phyloP scores from a whole-genome alignment of 75 land plant species.

The Selaginella moellendorffii region DNA sequence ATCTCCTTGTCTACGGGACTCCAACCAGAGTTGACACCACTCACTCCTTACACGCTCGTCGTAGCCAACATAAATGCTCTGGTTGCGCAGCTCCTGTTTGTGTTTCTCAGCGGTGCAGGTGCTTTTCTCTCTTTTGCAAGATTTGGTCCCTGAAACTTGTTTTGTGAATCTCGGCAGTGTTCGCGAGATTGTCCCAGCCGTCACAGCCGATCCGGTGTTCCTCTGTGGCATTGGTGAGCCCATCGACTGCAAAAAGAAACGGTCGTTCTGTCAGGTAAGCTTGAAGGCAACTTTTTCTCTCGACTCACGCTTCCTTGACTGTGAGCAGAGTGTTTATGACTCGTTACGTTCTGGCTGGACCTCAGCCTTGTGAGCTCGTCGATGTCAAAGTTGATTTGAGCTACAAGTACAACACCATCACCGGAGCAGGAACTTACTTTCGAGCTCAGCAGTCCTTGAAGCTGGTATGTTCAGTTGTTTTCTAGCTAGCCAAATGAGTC shows the following conservation, averaged over 20 bases:
- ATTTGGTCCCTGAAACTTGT: not conserved
- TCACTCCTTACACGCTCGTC: constrained; percentile 31
- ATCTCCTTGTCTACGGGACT: constrained; percentile 34
- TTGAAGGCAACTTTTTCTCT: no score
- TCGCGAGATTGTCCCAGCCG: constrained; percentile 41
- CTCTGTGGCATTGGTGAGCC: constrained; percentile 27
- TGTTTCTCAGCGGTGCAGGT: constrained; percentile 42
- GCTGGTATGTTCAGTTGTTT: constrained; percentile 15
- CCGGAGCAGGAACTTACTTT: constrained; percentile 22
- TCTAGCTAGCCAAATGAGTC: not conserved
- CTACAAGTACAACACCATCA: constrained; percentile 28
- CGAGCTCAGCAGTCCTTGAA: constrained; percentile 27
- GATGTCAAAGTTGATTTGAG: constrained; percentile 35
- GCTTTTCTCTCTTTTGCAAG: no score
- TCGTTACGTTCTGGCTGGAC: constrained; percentile 32
- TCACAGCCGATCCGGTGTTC: constrained; percentile 30
- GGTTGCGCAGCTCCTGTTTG: constrained; percentile 26
- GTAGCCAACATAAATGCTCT: constrained; percentile 36
- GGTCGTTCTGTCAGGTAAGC: not conserved
- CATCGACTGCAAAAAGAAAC: not conserved
- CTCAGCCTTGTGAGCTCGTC: constrained; percentile 37
- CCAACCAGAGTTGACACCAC: constrained; percentile 32
- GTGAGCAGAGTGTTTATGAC: constrained; percentile 24
- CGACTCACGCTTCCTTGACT: no score
- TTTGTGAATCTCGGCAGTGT: no score